These are phyloP conservation scores for Spencermartinsiella ligniputridi DNA, from an alignment of 1,139 yeast species.

Conservation along the genomic window DNA sequence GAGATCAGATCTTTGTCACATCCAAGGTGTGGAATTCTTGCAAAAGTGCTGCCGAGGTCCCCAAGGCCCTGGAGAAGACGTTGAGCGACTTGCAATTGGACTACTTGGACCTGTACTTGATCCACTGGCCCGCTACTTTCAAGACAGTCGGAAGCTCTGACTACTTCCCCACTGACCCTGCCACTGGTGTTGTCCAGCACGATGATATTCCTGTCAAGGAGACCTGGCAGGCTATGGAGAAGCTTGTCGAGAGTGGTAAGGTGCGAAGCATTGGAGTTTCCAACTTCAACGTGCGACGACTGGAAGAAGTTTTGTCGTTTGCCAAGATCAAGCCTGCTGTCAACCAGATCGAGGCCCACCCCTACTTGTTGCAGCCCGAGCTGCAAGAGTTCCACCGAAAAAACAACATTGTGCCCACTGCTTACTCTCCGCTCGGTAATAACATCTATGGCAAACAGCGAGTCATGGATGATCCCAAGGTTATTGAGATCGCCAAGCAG, in stretches of 20 bases:
- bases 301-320: constrained; percentile 67
- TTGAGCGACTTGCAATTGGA: constrained; percentile 59
- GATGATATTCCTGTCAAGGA: constrained; percentile 72
- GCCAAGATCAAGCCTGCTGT: constrained; percentile 72
- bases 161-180: constrained; percentile 67
- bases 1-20: constrained; percentile 71
- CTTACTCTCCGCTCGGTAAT: constrained; percentile 66
- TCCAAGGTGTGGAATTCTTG: constrained; percentile 79
- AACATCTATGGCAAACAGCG: constrained; percentile 23
- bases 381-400: constrained; percentile 59
- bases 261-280: constrained; percentile 76
- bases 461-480: constrained; percentile 21
- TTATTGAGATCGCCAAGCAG: constrained; percentile 47
- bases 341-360: constrained; percentile 86
- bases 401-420: constrained; percentile 64
- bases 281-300: constrained; percentile 67
- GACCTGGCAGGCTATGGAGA: constrained; percentile 79
- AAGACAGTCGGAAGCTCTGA: constrained; percentile 57
- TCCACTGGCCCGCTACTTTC: constrained; percentile 60
- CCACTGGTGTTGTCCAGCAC: constrained; percentile 53
- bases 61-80: constrained; percentile 51
- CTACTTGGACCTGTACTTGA: constrained; percentile 65
- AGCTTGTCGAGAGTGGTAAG: constrained; percentile 51
- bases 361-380: constrained; percentile 72
- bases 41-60: constrained; percentile 57